These are phyloP conservation scores for Tympanopsis confertula DNA, from an alignment of 2,329 filamentous ascomycete species.

Conservation along the genomic window DNA sequence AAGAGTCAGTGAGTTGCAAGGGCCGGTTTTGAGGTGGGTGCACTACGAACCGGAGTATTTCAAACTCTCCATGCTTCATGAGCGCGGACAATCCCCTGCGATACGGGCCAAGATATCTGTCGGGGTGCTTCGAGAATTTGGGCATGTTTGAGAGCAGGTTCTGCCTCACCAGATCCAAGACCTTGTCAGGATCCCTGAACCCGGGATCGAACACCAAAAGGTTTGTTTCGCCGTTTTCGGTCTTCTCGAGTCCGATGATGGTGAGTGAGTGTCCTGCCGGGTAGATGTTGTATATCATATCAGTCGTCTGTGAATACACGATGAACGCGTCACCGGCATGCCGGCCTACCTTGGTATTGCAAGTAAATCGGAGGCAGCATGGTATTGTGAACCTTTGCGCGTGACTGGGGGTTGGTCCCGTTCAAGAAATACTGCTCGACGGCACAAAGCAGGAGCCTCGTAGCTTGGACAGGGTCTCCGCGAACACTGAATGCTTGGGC, in stretches of 20 bases:
- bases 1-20: no score
- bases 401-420: constrained; percentile 27
- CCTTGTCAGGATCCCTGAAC: constrained; percentile 55
- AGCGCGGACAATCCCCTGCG: constrained; percentile 60
- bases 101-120: constrained; percentile 57
- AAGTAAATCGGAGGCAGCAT: constrained; percentile 75
- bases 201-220: constrained; percentile 83
- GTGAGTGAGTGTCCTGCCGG: constrained; percentile 73
- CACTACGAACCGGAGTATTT: constrained; percentile 56
- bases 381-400: constrained; percentile 58
- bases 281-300: constrained; percentile 1
- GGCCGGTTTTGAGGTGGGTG: not conserved
- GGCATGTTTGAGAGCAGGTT: constrained; percentile 22
- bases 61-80: constrained; percentile 63
- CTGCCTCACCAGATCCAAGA: constrained; percentile 45
- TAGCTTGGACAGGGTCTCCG: constrained; percentile 12
- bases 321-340: not conserved
- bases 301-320: not conserved
- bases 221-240: constrained; percentile 48
- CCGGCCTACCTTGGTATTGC: constrained; percentile 59
- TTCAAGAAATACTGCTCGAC: constrained; percentile 66
- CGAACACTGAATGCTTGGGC: constrained; percentile 38
- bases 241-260: constrained; percentile 72
- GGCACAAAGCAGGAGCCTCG: constrained; percentile 46
- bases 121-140: constrained; percentile 21